Conservation (phyloP, 2,329 filamentous ascomycete genomes). For the Epichloe uncinata region DNA sequence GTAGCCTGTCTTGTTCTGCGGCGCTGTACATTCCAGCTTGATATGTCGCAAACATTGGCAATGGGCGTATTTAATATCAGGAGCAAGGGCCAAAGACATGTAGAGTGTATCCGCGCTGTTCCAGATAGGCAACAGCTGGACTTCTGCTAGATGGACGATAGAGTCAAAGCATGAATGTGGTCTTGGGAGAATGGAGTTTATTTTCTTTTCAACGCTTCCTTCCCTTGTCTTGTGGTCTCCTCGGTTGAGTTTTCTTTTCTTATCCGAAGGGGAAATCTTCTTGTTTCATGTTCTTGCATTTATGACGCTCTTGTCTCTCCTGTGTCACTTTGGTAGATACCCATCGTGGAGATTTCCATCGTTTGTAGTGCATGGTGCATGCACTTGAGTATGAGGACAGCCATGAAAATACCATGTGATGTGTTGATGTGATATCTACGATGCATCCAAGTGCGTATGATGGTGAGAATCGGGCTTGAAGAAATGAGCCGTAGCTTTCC, state of each 20-base stretch:
- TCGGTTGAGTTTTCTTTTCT: neutral
- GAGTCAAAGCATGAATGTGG: neutral
- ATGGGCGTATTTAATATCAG: neutral
- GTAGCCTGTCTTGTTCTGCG: neutral
- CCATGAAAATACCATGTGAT: too few relatives aligned
- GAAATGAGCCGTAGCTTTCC: too few relatives aligned
- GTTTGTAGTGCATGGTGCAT: too few relatives aligned
- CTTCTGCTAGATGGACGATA: neutral
- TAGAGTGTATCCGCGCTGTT: neutral
- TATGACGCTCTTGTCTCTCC: too few relatives aligned
- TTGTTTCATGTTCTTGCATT: neutral
- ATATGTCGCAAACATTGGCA: neutral
- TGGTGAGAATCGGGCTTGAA: too few relatives aligned
- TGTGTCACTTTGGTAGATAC: neutral
- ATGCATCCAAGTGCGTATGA: too few relatives aligned
- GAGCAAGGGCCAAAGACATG: neutral
- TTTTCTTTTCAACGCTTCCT: neutral
- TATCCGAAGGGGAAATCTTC: neutral
- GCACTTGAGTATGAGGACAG: too few relatives aligned
- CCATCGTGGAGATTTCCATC: neutral
- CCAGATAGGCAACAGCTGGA: neutral
- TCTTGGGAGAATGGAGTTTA: conserved; percentile 1
- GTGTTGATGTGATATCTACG: too few relatives aligned
- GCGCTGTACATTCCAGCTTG: neutral
- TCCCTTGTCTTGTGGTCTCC: neutral